Percentiles rank a stretch among this genome's conserved stretches.
phyloP scores from a whole-genome alignment of 345 rosid genomes.

The Zanthoxylum bungeanum region DNA sequence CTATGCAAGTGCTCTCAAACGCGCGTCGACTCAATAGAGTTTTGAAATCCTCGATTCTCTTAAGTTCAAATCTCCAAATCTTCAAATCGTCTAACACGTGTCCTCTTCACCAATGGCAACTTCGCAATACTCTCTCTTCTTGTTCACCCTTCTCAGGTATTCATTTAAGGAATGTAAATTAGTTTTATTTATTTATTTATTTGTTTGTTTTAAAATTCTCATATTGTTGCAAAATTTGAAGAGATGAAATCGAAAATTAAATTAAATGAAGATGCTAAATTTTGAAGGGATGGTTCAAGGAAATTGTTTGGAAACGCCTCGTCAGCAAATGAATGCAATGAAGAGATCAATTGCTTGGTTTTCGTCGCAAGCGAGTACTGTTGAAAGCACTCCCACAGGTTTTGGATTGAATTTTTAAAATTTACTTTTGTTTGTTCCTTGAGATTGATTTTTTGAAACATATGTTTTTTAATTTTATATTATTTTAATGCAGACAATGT shows the following conservation, averaged over 20 bases:
- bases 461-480: conserved; percentile 16
- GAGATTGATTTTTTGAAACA: not conserved
- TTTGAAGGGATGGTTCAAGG: conserved; percentile 21
- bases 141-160: conserved; percentile 31
- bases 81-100: conserved; percentile 8
- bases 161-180: too few relatives aligned
- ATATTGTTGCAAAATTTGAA: not conserved
- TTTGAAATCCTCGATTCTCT: conserved; percentile 24
- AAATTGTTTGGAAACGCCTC: conserved; percentile 15
- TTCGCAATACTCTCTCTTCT: conserved; percentile 11
- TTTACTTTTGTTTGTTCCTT: not conserved
- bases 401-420: not conserved
- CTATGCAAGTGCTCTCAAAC: conserved; percentile 42
- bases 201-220: not conserved
- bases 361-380: conserved; percentile 31
- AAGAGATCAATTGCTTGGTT: conserved; percentile 24
- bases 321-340: conserved; percentile 14
- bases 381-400: conserved; percentile 47
- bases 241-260: not conserved
- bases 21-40: conserved; percentile 39
- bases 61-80: conserved; percentile 24
- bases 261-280: not conserved
- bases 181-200: not conserved
- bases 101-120: conserved; percentile 31
- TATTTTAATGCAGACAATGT: conserved; percentile 56